A percentile compares a stretch with the other conserved stretches of the same genome.
These are phyloP conservation scores for Cupressus sempervirens DNA, from an alignment of 75 land plant genomes.

Conservation along the genomic window DNA sequence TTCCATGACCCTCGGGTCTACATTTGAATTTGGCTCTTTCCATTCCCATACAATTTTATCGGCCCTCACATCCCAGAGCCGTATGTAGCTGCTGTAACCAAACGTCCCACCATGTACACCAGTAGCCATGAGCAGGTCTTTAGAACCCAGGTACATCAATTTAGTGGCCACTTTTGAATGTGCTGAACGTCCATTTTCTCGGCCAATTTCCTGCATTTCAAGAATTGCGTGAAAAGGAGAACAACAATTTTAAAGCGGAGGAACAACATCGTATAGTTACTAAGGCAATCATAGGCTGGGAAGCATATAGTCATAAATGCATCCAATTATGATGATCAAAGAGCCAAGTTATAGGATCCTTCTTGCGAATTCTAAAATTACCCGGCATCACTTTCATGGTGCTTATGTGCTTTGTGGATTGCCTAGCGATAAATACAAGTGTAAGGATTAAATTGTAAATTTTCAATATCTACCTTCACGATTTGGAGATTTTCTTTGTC, in stretches of 20 bases:
- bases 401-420: neutral
- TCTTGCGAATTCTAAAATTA: neutral
- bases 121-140: constrained; percentile 40
- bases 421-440: neutral
- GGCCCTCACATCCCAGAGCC: constrained; percentile 75
- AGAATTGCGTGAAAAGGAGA: neutral
- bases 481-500: constrained; percentile 52
- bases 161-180: constrained; percentile 53
- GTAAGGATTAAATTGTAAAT: neutral
- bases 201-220: constrained; percentile 42
- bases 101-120: constrained; percentile 74
- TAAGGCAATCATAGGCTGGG: neutral
- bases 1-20: constrained; percentile 50
- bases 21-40: constrained; percentile 66
- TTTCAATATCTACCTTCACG: neutral
- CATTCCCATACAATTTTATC: constrained; percentile 80
- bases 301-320: neutral
- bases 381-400: neutral
- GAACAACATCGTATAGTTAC: neutral
- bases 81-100: constrained; percentile 78
- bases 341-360: neutral
- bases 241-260: neutral
- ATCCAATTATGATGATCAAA: neutral
- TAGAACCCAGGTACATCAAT: constrained; percentile 42
- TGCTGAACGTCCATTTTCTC: constrained; percentile 54